Evolutionary conservation across 352 stramenopile genomes (phyloP).

Genomic region (Halophytophthora polymorphica): DNA sequence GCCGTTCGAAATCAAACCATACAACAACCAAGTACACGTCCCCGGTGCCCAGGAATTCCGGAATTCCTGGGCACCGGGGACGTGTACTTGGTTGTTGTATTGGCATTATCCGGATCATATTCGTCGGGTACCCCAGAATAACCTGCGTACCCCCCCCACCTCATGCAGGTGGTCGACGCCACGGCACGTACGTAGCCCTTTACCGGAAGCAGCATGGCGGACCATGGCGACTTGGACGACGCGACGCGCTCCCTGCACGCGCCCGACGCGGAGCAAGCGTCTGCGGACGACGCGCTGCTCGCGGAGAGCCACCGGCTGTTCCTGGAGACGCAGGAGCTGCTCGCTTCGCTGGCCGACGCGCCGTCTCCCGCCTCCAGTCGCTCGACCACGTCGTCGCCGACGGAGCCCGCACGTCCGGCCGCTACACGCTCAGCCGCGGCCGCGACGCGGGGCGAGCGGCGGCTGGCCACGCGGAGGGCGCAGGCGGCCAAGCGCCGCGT

Average conservation of each 20-base stretch:
- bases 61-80: too few species aligned
- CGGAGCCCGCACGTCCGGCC: neutral
- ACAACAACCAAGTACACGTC: too few species aligned
- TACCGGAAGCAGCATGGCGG: constrained; percentile 11
- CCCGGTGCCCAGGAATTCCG: too few species aligned
- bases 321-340: constrained; percentile 13
- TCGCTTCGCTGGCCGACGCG: neutral
- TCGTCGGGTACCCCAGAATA: too few species aligned
- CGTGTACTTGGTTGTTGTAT: too few species aligned
- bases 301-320: constrained; percentile 3
- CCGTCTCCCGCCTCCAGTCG: neutral
- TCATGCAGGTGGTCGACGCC: too few species aligned
- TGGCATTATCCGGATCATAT: too few species aligned
- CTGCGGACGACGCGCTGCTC: neutral
- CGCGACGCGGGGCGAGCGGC: neutral
- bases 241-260: constrained; percentile 9
- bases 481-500: constrained; percentile 13
- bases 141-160: too few species aligned
- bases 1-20: too few species aligned
- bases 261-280: neutral
- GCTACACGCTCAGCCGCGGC: neutral
- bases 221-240: constrained; percentile 12
- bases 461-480: constrained; percentile 1
- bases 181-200: too few species aligned
- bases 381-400: neutral